Evolutionary conservation across 164 flowering plant genomes (phyloP), one percentile per base, ranked within the genome.

Genomic region (Houttuynia cordata): DNA sequence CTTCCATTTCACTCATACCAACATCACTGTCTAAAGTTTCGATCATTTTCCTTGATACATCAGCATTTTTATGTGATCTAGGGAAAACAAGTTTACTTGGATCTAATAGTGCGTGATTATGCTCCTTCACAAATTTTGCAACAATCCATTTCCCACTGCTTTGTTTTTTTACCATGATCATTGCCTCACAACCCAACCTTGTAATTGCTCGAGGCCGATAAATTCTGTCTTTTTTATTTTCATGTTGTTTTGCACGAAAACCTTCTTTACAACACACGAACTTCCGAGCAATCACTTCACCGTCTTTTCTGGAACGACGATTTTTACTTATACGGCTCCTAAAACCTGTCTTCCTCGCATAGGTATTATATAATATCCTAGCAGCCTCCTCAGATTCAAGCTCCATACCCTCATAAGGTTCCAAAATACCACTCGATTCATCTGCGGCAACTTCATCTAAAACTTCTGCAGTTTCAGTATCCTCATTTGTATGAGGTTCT

Each of bases 1-100:
- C 68, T 84, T 79, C 77, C 13, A 77, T 73, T 53, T 81, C 86
- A 76, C 73, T 76, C 4, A 85, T 79, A 57, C 77, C 76, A 57
- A 65, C 24, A 52, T 72, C 64, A 19, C 49, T 45, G n/a, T 84
- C 42, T 2, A 53, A 42, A 56, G 8, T 47, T 34, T 24, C 39
- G 0, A 37, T 42, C n/a, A 22, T 3, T n/a, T 37, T 50, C 17
- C 47, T 61, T 8, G 60, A 41, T 47, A 49, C 5, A 56, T 56
- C 41, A 22, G 21, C 49, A 56, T 37, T 61, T 15, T 42, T 24
- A 55, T 61, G 53, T 20, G 69, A 45, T 60, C 55, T 51, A 49
- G 80, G 79, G 67, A 69, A 73, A 55, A 76, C 83, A 61, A 83
- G 84, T 68, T 81, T 91, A 42, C 76, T 79, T 19, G 87, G 81